Base-by-base conservation (phyloP, 2,329 filamentous ascomycete species). In the Epichloe scottii region DNA sequence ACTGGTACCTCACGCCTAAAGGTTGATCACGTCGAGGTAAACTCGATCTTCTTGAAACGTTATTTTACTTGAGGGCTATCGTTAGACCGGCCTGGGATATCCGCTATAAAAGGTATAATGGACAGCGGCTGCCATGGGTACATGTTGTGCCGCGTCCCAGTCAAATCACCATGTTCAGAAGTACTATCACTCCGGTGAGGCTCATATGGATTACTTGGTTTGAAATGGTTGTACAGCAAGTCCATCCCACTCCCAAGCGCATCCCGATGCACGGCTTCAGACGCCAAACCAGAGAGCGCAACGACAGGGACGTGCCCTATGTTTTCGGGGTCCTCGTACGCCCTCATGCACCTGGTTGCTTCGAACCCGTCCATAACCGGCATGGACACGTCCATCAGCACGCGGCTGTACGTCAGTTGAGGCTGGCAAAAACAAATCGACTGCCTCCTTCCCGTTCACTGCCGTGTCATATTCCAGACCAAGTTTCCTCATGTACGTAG, bases 371-470 rank as follows among this genome's bases (percentile, higher is more conserved):
- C 70, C 55, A 79, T 71, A 4, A 77, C 60, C 0, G 76, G 76
- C 76, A 79, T 79, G 53, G 68, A 75, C 3, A 77, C 71, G 55
- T 79, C 76, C 52, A 66, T 68, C 2, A 68, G 53, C 4, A 67
- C 55, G 49, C 57, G 58, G n/a, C 46, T 46, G n/a, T 47, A 57
- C 63, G 1, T 52, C 21, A 0, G 40, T 50, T 0, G 58, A 55
- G 7, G 46, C 6, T 53, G 21, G 7, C 35, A 51, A 17, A 17
- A 60, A 64, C 7, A 53, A 52, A 12, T 63, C 56, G 19, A 63
- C 46, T 0, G 63, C 62, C 43, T 66, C 56, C 37, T 61, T 56
- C 0, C 63, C 63, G 38, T 66, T 59, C 19, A 41, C 53, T 1
- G 60, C 63, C 3, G 56, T 56, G 3, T 56, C 49, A 43, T 57